Evolutionary conservation across 108 stramenopile species (phyloP).

Genomic region (Nitzschia putrida): DNA sequence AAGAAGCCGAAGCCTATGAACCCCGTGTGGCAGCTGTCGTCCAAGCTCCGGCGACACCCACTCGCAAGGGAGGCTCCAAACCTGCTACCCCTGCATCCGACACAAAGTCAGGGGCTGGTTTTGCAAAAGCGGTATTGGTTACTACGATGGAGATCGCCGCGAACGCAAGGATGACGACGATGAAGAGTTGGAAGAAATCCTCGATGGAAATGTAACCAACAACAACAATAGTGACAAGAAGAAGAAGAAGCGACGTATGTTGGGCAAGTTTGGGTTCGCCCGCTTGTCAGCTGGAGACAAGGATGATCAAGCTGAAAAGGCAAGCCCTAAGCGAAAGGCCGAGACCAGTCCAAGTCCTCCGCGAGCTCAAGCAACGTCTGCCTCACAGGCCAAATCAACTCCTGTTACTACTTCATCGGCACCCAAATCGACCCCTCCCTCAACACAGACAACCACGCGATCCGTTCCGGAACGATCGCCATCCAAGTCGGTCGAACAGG

Average conservation of each 20-base stretch:
- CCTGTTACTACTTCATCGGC: too few species aligned
- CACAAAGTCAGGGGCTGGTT: neutral
- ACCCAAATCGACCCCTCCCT: too few species aligned
- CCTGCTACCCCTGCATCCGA: neutral
- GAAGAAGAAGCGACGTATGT: slow-evolving; percentile 16
- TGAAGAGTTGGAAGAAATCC: slow-evolving; percentile 7
- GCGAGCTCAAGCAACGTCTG: too few species aligned
- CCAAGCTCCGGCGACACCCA: neutral
- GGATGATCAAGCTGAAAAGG: neutral
- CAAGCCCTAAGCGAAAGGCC: too few species aligned
- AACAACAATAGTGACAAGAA: slow-evolving; percentile 14
- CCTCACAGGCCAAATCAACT: too few species aligned
- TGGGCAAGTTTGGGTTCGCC: slow-evolving; percentile 14
- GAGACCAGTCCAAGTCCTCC: too few species aligned
- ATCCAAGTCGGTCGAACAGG: too few species aligned
- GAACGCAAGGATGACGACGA: slow-evolving; percentile 31
- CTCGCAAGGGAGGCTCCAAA: neutral
- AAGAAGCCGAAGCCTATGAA: neutral
- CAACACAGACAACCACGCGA: too few species aligned
- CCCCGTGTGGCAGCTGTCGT: neutral
- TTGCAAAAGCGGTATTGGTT: slow-evolving; percentile 59
- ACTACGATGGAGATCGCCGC: slow-evolving; percentile 63
- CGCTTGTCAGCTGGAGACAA: neutral
- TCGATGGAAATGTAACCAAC: slow-evolving; percentile 5
- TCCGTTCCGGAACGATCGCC: too few species aligned